Percentiles rank a stretch among this genome's conserved stretches.
Evolutionary conservation across 495 filamentous ascomycete species (phyloP).

Genomic region (Xylaria bambusicola): DNA sequence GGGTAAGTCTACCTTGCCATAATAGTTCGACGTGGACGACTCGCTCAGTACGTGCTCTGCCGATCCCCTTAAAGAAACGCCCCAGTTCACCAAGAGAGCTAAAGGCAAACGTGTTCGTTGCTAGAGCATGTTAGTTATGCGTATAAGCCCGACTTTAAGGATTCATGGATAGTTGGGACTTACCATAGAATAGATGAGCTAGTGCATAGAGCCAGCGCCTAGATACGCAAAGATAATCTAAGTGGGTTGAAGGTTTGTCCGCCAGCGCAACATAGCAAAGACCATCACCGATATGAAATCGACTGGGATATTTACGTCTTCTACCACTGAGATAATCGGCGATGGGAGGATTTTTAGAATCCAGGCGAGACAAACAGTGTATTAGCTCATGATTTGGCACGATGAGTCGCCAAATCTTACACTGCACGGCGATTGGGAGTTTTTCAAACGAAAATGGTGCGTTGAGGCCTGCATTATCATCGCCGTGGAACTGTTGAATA

Average conservation of each 20-base stretch:
- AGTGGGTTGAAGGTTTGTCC: constrained; percentile 26
- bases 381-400: constrained; percentile 32
- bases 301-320: constrained; percentile 1
- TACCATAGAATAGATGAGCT: constrained; percentile 43
- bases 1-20: constrained; percentile 31
- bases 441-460: constrained; percentile 28
- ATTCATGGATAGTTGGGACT: background rate
- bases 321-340: constrained; percentile 16
- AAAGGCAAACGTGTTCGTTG: constrained; percentile 46
- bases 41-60: constrained; percentile 31
- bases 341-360: constrained; percentile 27
- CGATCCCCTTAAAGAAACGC: constrained; percentile 41
- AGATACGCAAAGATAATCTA: constrained; percentile 32
- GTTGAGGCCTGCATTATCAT: no score
- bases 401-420: constrained; percentile 31
- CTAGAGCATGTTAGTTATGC: constrained; percentile 1
- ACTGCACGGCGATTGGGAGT: constrained; percentile 33
- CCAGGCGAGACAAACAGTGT: constrained; percentile 45
- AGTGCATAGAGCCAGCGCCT: constrained; percentile 38
- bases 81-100: constrained; percentile 45
- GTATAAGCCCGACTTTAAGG: no score
- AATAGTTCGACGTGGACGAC: constrained; percentile 41
- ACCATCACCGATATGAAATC: constrained; percentile 35
- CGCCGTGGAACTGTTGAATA: background rate
- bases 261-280: constrained; percentile 29